These are phyloP conservation scores for Ophiostoma perfectum DNA, from an alignment of 2,329 filamentous ascomycete genomes.

Conservation along the genomic window DNA sequence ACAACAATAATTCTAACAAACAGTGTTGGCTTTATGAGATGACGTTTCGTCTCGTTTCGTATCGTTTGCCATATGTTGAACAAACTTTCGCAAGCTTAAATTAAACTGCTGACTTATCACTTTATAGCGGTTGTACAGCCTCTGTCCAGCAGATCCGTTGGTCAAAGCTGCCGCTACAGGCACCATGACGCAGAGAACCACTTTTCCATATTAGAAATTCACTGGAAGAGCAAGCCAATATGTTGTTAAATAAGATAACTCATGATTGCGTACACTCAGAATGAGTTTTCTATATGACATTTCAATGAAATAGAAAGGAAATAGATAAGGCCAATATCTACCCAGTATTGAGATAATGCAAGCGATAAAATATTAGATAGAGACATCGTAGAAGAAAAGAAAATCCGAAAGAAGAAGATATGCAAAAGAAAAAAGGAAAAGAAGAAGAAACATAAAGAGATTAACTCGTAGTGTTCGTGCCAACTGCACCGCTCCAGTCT, in stretches of 20 bases:
- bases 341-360: background rate
- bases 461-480: background rate
- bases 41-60: background rate
- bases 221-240: background rate
- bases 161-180: background rate
- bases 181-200: conserved; percentile 3
- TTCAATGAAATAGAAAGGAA: background rate
- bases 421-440: background rate
- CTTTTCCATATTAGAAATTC: background rate
- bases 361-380: background rate
- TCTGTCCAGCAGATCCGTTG: background rate
- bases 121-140: background rate
- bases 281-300: background rate
- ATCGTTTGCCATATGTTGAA: background rate
- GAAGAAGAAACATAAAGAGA: background rate
- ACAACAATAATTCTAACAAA: no score
- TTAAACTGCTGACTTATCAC: conserved; percentile 6
- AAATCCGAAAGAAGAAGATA: background rate
- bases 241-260: no score
- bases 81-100: background rate
- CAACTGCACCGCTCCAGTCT: conserved; percentile 11
- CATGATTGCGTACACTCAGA: no score
- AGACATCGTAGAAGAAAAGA: background rate
- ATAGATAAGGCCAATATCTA: background rate
- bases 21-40: no score